Percentiles rank a stretch among this genome's conserved stretches.
phyloP scores from a whole-genome alignment of 495 filamentous ascomycete species.

The Penicillium odoratum region DNA sequence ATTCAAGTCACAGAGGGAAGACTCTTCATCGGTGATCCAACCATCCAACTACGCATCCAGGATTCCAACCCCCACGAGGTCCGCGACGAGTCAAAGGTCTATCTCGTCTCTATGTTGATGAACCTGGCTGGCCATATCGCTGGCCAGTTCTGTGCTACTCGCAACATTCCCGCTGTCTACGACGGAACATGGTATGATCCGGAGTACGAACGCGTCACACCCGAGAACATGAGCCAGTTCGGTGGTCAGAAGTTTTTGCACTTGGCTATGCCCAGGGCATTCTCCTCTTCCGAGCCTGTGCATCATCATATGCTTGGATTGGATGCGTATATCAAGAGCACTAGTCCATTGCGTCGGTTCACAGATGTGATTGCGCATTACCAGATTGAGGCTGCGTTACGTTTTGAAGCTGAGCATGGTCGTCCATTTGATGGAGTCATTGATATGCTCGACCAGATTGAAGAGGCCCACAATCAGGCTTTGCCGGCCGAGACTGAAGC shows the following conservation, averaged over 20 bases:
- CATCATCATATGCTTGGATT: constrained; percentile 63
- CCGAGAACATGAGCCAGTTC: constrained; percentile 33
- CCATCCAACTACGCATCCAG: constrained; percentile 43
- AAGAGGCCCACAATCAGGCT: not conserved
- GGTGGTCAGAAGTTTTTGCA: constrained; percentile 34
- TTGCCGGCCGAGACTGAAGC: constrained; percentile 5
- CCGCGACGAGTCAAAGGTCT: constrained; percentile 34
- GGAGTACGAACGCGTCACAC: constrained; percentile 45
- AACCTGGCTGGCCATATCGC: constrained; percentile 71
- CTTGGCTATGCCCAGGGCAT: constrained; percentile 46
- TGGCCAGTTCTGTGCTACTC: constrained; percentile 69
- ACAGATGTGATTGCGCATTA: constrained; percentile 83
- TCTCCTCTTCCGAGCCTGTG: constrained; percentile 50
- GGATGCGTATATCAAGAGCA: constrained; percentile 73
- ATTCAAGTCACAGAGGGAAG: constrained; percentile 30
- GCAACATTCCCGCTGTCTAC: constrained; percentile 78
- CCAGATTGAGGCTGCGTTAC: constrained; percentile 83
- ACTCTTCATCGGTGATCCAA: constrained; percentile 53
- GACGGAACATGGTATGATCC: constrained; percentile 66
- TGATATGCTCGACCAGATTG: constrained; percentile 14
- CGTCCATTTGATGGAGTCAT: constrained; percentile 45
- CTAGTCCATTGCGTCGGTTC: constrained; percentile 83
- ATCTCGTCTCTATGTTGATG: constrained; percentile 69
- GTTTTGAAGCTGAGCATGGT: constrained; percentile 62
- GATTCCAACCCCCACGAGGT: constrained; percentile 41